Evolutionary conservation across 2,329 filamentous ascomycete species (phyloP).

Genomic region (Laburnicola sp.): DNA sequence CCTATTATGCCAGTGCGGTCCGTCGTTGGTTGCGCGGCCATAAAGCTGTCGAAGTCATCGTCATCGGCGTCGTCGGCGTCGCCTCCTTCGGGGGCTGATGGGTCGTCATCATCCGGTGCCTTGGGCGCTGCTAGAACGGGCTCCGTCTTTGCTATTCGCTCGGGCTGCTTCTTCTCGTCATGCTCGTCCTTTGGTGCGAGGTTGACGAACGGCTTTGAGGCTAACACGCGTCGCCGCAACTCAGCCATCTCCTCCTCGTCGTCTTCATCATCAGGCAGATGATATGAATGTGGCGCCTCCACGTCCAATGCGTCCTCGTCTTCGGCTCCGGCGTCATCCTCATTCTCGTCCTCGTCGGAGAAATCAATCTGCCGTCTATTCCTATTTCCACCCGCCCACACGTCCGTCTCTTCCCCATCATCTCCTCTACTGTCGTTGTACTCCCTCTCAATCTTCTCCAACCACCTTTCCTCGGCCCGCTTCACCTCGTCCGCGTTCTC

Average conservation of each 20-base stretch:
- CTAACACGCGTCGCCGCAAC: slow-evolving; percentile 83
- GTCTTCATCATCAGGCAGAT: slow-evolving; percentile 72
- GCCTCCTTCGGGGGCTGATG: slow-evolving; percentile 60
- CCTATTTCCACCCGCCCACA: slow-evolving; percentile 89
- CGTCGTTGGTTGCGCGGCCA: slow-evolving; percentile 85
- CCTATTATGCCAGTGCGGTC: slow-evolving; percentile 76
- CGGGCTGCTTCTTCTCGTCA: slow-evolving; percentile 58
- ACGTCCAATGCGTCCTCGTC: slow-evolving; percentile 48
- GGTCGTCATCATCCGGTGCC: slow-evolving; percentile 64
- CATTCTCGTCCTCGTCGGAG: slow-evolving; percentile 56
- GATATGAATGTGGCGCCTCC: slow-evolving; percentile 67
- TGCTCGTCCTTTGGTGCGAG: slow-evolving; percentile 34
- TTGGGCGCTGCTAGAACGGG: slow-evolving; percentile 21
- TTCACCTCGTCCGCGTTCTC: slow-evolving; percentile 81
- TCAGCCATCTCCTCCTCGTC: slow-evolving; percentile 93
- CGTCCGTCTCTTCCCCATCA: slow-evolving; percentile 64
- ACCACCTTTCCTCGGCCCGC: slow-evolving; percentile 81
- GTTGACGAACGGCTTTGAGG: slow-evolving; percentile 84
- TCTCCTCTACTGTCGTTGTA: slow-evolving; percentile 77
- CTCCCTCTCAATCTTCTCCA: slow-evolving; percentile 85
- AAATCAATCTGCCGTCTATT: slow-evolving; percentile 63
- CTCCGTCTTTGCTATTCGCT: slow-evolving; percentile 65
- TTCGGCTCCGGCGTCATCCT: slow-evolving; percentile 43
- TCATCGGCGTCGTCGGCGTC: slow-evolving; percentile 73
- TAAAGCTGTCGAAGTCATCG: slow-evolving; percentile 88